A percentile compares a stretch with the other conserved stretches of the same genome.
Conservation (phyloP, 169 alveolate species). For the Plasmodium malariae region DNA sequence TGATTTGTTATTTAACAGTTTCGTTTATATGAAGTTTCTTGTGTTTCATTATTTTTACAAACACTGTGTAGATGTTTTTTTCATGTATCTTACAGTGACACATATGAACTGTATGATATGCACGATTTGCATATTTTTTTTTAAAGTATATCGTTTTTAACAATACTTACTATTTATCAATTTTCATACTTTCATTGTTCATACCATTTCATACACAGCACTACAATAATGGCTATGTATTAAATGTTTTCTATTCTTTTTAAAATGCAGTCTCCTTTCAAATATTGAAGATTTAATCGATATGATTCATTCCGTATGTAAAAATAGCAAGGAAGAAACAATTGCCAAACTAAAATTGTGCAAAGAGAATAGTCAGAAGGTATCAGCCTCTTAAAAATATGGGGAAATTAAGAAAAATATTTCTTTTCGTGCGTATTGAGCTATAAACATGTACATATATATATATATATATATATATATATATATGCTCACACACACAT, state of each 20-base stretch:
- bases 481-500: not conserved
- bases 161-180: too few species aligned
- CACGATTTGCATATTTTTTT: too few species aligned
- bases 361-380: slow-evolving; percentile 37
- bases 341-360: slow-evolving; percentile 25
- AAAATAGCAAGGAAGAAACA: slow-evolving; percentile 26
- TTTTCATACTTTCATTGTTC: too few species aligned
- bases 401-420: too few species aligned
- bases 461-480: not conserved
- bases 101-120: too few species aligned
- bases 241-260: not conserved
- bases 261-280: slow-evolving; percentile 24
- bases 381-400: not conserved
- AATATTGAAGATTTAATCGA: slow-evolving; percentile 50
- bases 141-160: too few species aligned
- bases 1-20: too few species aligned
- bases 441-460: not conserved
- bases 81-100: too few species aligned
- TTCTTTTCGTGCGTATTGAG: too few species aligned
- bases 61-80: too few species aligned
- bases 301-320: slow-evolving; percentile 23
- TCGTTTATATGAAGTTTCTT: too few species aligned
- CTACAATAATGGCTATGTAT: not conserved
- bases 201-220: not conserved
- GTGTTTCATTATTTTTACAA: too few species aligned